Evolutionary conservation across 2,329 filamentous ascomycete genomes (phyloP).

Genomic region (Dothideomycetidae sp.): DNA sequence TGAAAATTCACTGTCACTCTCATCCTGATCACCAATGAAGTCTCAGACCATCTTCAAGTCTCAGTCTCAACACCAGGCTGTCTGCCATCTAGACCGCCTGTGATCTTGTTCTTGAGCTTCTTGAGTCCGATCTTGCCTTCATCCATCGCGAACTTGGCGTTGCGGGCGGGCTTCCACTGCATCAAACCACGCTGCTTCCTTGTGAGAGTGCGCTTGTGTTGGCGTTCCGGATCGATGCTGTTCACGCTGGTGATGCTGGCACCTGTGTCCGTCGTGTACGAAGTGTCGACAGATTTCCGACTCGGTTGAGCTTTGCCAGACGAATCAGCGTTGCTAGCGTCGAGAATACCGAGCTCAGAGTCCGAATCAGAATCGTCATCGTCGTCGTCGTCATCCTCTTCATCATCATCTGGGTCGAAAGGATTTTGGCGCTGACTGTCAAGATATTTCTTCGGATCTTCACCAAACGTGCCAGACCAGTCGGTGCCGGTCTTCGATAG

Average conservation of each 20-base stretch:
- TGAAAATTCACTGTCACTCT: too few relatives aligned
- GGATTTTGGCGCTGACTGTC: slow-evolving; percentile 40
- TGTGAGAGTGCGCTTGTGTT: slow-evolving; percentile 58
- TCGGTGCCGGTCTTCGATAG: slow-evolving; percentile 65
- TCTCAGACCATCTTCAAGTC: slow-evolving; percentile 12
- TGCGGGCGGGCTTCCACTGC: slow-evolving; percentile 88
- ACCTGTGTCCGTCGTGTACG: slow-evolving; percentile 15
- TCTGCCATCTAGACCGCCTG: slow-evolving; percentile 56
- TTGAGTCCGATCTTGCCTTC: slow-evolving; percentile 66
- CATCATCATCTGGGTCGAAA: slow-evolving; percentile 28
- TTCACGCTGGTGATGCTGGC: slow-evolving; percentile 6
- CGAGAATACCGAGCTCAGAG: slow-evolving; percentile 45
- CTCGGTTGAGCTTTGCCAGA: slow-evolving; percentile 25
- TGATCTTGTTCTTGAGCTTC: slow-evolving; percentile 62
- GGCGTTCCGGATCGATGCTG: slow-evolving; percentile 48
- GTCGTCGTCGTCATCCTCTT: slow-evolving; percentile 28
- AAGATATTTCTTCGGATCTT: slow-evolving; percentile 52
- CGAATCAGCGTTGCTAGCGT: slow-evolving; percentile 28
- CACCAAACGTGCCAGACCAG: slow-evolving; percentile 75
- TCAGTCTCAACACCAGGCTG: slow-evolving; percentile 76
- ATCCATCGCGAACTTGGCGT: slow-evolving; percentile 73
- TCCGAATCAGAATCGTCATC: slow-evolving; percentile 26
- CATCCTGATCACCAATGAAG: neutral
- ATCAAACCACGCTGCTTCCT: slow-evolving; percentile 80
- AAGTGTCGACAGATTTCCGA: slow-evolving; percentile 22